Evolutionary conservation across 2,329 filamentous ascomycete species (phyloP).

Genomic region (Trichoderma aggressivum): DNA sequence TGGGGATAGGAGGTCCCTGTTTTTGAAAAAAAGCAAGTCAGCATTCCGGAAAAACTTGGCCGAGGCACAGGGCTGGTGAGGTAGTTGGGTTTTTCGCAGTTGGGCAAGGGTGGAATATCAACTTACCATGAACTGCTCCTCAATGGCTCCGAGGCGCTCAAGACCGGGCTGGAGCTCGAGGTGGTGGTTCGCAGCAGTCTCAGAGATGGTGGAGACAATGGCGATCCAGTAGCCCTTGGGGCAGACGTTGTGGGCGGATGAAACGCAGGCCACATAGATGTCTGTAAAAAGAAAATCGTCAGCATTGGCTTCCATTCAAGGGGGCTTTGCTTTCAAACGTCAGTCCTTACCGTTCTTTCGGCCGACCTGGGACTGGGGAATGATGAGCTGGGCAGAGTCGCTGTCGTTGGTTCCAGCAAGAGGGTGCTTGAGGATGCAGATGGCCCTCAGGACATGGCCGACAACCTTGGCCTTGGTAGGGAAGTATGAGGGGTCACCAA

Average conservation of each 20-base stretch:
- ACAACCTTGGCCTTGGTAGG: constrained; percentile 80
- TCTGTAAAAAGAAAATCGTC: constrained; percentile 49
- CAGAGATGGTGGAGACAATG: constrained; percentile 96
- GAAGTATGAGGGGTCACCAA: constrained; percentile 97
- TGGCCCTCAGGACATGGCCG: constrained; percentile 89
- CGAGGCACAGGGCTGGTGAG: neutral
- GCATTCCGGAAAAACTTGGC: neutral
- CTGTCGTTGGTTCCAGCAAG: constrained; percentile 82
- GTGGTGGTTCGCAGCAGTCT: constrained; percentile 89
- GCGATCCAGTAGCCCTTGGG: constrained; percentile 99
- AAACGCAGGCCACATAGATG: constrained; percentile 95
- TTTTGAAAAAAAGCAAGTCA: constrained; percentile 5
- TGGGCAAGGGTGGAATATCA: neutral
- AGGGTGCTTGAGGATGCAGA: constrained; percentile 96
- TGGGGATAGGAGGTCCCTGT: constrained; percentile 76
- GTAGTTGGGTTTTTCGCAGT: neutral
- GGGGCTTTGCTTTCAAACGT: neutral
- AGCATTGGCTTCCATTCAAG: neutral
- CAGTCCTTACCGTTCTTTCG: constrained; percentile 78
- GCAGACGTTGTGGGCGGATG: constrained; percentile 94
- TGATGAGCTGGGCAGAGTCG: constrained; percentile 93
- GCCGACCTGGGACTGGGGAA: constrained; percentile 94
- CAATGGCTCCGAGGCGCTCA: constrained; percentile 85
- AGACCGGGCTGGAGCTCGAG: constrained; percentile 90
- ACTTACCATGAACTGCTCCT: constrained; percentile 91